Percentiles rank a stretch among this genome's conserved stretches.
These are phyloP conservation scores for Corylus heterophylla DNA, from an alignment of 306 rosid species.

Conservation along the genomic window DNA sequence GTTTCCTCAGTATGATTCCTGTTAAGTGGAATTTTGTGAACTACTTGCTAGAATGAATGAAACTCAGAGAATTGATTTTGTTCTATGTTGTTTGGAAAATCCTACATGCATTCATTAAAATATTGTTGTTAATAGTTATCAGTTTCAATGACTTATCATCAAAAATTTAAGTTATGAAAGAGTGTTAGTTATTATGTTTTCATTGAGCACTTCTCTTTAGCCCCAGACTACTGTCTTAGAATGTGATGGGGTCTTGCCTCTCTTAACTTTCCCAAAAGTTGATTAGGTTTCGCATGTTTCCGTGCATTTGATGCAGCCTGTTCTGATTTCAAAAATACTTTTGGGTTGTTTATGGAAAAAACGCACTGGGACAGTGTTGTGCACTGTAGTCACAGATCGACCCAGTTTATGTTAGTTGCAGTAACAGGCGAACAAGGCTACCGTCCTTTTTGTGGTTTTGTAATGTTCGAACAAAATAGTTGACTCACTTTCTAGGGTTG, in stretches of 20 bases:
- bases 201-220: neutral
- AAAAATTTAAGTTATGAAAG: neutral
- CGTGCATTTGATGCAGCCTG: neutral
- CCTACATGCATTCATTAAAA: neutral
- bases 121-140: neutral
- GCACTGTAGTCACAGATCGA: neutral
- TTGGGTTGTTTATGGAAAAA: neutral
- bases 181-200: neutral
- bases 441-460: neutral
- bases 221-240: neutral
- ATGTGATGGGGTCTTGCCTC: neutral
- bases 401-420: neutral
- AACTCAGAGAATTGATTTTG: neutral
- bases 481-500: neutral
- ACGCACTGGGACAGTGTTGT: neutral
- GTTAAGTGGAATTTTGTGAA: neutral
- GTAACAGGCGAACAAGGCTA: neutral
- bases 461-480: neutral
- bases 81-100: neutral
- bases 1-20: neutral
- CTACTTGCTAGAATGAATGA: neutral
- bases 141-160: neutral
- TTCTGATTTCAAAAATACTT: neutral
- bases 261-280: neutral
- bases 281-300: neutral